Evolutionary conservation across 768 basidiomycete genomes (phyloP), one percentile per base, ranked within the genome.

Genomic region (Clitopilus passeckerianus): DNA sequence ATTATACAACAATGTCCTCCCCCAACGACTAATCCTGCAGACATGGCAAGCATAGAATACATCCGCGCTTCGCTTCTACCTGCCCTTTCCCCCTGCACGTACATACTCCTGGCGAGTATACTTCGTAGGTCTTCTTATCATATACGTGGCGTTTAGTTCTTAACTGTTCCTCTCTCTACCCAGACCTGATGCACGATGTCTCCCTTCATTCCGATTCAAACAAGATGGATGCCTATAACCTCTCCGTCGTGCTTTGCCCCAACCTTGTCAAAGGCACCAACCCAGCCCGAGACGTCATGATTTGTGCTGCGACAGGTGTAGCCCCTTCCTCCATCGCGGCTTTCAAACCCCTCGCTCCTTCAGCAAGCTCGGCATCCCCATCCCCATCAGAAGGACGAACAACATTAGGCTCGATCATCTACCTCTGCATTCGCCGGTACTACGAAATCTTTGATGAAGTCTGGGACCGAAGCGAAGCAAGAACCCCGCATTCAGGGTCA

Each of bases 381-480:
- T 64, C 75, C 1, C 64, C 64, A 27, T 61, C 62, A 3, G 80
- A 84, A 65, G 81, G 80, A 34, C 75, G 74, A 63, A 85, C 84
- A 8, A 91, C 90, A 0, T 75, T 94, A 0, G 91, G 90, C 2
- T 75, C 78, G 61, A 75, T 93, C 43, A 77, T 93, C 70, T 86
- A 86, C 67, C 73, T 91, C 44, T 93, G 90, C 70, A 92, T 93
- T 55, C 81, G 89, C 65, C 83, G 84, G 44, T 94, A 93, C 69
- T 93, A 87, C 69, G 92, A 94, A 68, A 76, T 93, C 30, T 94
- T 94, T 64, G 91, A 93, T 67, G 92, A 93, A 64, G 72, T 88
- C n/a, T 73, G 70, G 59, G 92, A 93, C 72, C 81, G 85, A 15
- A 80, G 79, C 60, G 90, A 92, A 63, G 85, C 85, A 2, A 62